These are phyloP conservation scores for Mentha longifolia DNA, from an alignment of 257 asterid species.

Conservation along the genomic window DNA sequence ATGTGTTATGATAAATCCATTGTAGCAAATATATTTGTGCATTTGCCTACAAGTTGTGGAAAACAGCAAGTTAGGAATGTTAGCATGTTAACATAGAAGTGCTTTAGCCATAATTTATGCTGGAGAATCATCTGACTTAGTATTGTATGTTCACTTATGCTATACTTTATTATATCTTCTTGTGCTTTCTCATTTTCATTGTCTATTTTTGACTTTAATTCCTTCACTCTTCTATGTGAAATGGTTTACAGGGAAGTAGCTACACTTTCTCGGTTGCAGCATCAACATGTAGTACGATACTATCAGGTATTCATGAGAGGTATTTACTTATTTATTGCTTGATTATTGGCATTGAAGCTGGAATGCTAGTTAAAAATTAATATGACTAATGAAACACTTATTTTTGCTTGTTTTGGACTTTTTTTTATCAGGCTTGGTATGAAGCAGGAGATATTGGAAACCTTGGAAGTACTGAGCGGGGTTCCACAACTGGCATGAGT, in stretches of 20 bases:
- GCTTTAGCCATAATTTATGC: not conserved
- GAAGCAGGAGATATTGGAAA: conserved; percentile 78
- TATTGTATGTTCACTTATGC: not conserved
- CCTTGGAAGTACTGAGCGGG: conserved; percentile 56
- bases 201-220: conserved; percentile 18
- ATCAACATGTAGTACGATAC: conserved; percentile 95
- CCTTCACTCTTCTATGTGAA: conserved; percentile 30
- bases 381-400: conserved; percentile 18
- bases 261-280: conserved; percentile 94
- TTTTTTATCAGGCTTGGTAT: conserved; percentile 86
- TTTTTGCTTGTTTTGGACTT: conserved; percentile 24
- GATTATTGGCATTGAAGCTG: conserved; percentile 19
- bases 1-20: not conserved
- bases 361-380: conserved; percentile 13
- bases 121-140: not conserved
- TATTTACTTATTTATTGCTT: conserved; percentile 17
- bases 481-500: conserved; percentile 66
- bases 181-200: not conserved
- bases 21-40: not conserved
- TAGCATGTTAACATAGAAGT: not conserved
- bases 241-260: conserved; percentile 82
- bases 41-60: not conserved
- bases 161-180: not conserved
- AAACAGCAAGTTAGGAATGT: not conserved
- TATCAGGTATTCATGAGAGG: conserved; percentile 71